Conservation (phyloP, 225 moss, liverwort and hornwort genomes). For the Polytrichum commune region DNA sequence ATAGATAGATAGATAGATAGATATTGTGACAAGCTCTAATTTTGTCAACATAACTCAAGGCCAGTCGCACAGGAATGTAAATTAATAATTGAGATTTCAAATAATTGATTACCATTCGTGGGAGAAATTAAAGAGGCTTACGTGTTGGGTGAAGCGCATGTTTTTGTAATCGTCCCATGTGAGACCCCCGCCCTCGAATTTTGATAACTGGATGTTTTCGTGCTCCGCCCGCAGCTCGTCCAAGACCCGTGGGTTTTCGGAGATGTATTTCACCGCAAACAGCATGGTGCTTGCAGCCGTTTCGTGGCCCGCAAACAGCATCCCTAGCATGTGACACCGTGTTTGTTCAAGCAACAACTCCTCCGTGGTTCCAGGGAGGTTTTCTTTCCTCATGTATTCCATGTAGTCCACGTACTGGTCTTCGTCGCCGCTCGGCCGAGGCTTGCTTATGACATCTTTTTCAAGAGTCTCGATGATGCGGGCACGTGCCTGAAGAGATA, state of each 20-base stretch:
- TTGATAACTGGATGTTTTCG: constrained; percentile 15
- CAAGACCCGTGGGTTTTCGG: constrained; percentile 17
- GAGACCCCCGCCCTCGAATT: constrained; percentile 14
- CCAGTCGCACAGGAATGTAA: too few species aligned
- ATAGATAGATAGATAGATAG: too few species aligned
- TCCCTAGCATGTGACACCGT: constrained; percentile 29
- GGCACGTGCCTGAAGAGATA: constrained; percentile 9
- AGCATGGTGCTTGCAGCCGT: constrained; percentile 27
- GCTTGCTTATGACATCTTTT: constrained; percentile 27
- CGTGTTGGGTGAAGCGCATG: constrained; percentile 32
- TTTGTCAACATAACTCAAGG: too few species aligned
- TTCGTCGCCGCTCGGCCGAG: constrained; percentile 24
- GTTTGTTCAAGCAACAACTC: constrained; percentile 25
- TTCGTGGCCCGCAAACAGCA: constrained; percentile 37
- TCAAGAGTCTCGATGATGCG: constrained; percentile 32
- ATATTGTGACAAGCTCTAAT: too few species aligned
- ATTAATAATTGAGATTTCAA: too few species aligned
- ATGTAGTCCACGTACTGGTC: constrained; percentile 40
- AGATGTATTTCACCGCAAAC: constrained; percentile 33
- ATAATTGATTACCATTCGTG: too few species aligned
- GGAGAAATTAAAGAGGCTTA: not conserved
- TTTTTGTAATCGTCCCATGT: constrained; percentile 40
- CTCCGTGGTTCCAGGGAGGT: constrained; percentile 24
- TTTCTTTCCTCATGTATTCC: constrained; percentile 21
- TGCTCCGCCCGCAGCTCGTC: constrained; percentile 29